Evolutionary conservation across 2,329 filamentous ascomycete species (phyloP), one percentile per base, ranked within the genome.

Genomic region (Cordyceps militaris): DNA sequence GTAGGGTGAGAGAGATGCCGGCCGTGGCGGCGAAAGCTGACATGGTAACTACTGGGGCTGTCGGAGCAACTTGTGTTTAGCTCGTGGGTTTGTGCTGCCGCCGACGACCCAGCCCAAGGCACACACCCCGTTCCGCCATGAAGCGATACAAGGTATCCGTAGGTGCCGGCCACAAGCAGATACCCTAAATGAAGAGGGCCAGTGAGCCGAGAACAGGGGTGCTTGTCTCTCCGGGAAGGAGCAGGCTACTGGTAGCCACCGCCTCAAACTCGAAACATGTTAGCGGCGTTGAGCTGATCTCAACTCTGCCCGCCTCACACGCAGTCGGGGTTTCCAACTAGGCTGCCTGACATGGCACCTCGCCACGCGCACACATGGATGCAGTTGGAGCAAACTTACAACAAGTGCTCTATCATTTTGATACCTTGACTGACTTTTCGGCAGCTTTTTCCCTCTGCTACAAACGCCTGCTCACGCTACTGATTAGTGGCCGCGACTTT

Each of bases 251-350:
- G 43, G 30, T 44, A 44, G 40, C 44, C 53, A 56, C 43, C 43
- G 53, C 44, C 26, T 56, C 54, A 56, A 34, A 56, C 54, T 56
- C 46, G 54, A 49, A 56, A 56, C 54, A 56, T 56, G 54, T 56
- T 50, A 50, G 54, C 16, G 54, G 54, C n/a, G 44, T 50, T 49
- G 26, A 47, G 54, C 54, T 50, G 54, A 56, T 56, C 54, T 56
- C 46, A 43, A 56, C 34, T 34, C 54, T 38, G 26, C 46, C 44
- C 44, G 54, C 54, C 54, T 56, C 54, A 30, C 26, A 30, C 52
- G 32, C 42, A 46, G 23, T 16, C 40, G 36, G 19, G 42, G 42
- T 44, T 47, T 21, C 42, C 44, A 47, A n/a, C n/a, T n/a, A n/a
- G n/a, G n/a, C n/a, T n/a, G 21, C 23, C 26, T 40, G 44, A 26